Conservation (phyloP, 306 rosid genomes). For the Quillaja saponaria region DNA sequence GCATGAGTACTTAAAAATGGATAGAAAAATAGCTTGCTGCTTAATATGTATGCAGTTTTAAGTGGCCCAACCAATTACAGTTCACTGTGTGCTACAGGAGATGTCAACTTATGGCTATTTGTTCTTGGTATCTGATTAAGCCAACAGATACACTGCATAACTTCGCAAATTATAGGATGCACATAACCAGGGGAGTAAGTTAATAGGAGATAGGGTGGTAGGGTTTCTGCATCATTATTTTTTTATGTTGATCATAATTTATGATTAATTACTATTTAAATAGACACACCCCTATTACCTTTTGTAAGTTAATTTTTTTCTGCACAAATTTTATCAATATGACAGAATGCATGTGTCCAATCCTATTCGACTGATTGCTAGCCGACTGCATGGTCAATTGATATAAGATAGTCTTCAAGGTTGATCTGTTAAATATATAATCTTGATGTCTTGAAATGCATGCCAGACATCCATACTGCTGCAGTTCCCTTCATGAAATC, state of each 20-base stretch:
- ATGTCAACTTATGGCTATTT: conserved; percentile 10
- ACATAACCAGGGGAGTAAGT: conserved; percentile 7
- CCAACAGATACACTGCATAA: background rate
- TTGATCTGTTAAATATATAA: conserved; percentile 11
- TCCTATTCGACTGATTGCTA: conserved; percentile 8
- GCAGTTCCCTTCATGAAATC: background rate
- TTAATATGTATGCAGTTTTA: conserved; percentile 13
- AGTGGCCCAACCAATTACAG: background rate
- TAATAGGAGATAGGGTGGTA: background rate
- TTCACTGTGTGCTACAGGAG: background rate
- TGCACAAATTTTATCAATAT: background rate
- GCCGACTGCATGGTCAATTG: conserved; percentile 2
- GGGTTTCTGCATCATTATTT: too few species aligned
- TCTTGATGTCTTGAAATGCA: background rate
- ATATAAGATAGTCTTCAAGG: conserved; percentile 15
- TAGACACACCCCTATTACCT: background rate
- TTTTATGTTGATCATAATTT: background rate
- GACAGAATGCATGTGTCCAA: conserved; percentile 5
- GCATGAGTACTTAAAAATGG: conserved; percentile 4
- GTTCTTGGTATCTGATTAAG: conserved; percentile 17
- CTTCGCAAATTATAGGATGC: conserved; percentile 14
- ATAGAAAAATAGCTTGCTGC: conserved; percentile 1
- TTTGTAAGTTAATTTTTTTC: conserved; percentile 1
- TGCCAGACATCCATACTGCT: conserved; percentile 6
- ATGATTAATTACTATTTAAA: conserved; percentile 2